Percentiles rank a stretch among this genome's conserved stretches.
These are phyloP conservation scores for Nannizziopsis arthrosporioides DNA, from an alignment of 2,329 filamentous ascomycete species.

Conservation along the genomic window DNA sequence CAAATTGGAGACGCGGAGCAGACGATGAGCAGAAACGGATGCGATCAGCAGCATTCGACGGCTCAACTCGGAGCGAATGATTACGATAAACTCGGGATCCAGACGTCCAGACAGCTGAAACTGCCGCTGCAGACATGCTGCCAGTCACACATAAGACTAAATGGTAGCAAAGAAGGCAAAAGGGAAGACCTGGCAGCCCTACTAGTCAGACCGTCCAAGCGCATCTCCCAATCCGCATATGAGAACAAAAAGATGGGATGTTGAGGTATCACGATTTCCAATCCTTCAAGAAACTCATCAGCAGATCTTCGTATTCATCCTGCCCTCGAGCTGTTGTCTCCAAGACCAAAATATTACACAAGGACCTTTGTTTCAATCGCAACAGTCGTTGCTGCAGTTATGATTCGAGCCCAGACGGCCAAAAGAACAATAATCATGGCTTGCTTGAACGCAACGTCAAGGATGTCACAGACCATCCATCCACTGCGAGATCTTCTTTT, in stretches of 20 bases:
- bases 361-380: not conserved
- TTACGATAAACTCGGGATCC: too few relatives aligned
- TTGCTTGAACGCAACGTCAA: not conserved
- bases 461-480: conserved; percentile 10
- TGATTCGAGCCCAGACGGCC: not conserved
- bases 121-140: not conserved
- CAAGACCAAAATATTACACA: conserved; percentile 3
- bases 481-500: not conserved
- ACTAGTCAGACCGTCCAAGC: too few relatives aligned
- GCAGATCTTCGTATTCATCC: conserved; percentile 5
- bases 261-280: too few relatives aligned
- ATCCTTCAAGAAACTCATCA: not conserved
- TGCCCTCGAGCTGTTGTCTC: not conserved
- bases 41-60: too few relatives aligned
- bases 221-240: too few relatives aligned
- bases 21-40: too few relatives aligned
- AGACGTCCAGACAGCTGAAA: not conserved
- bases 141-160: not conserved
- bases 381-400: not conserved
- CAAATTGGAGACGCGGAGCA: too few relatives aligned
- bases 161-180: too few relatives aligned
- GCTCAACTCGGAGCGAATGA: too few relatives aligned
- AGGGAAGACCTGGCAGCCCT: too few relatives aligned
- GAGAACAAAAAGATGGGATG: too few relatives aligned
- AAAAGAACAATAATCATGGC: not conserved